A percentile compares a stretch with the other conserved stretches of the same genome.
Conservation (phyloP, 306 rosid species). For the Corylus heterophylla region DNA sequence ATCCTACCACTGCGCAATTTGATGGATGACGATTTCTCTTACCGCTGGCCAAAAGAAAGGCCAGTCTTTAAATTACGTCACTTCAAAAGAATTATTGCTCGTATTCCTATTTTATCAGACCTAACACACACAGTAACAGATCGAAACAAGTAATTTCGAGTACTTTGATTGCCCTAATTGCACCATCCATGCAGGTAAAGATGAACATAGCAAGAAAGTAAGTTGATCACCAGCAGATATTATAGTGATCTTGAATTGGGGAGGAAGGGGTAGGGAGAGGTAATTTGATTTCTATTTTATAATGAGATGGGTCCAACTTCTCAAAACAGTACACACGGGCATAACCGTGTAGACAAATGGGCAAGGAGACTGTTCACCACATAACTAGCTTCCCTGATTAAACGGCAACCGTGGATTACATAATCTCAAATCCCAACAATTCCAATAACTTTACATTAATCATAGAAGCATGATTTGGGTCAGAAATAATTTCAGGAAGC, state of each 20-base stretch:
- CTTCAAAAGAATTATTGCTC: too few relatives aligned
- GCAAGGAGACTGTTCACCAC: constrained; percentile 39
- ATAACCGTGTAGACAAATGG: constrained; percentile 38
- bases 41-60: neutral
- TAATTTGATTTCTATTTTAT: constrained; percentile 3
- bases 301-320: constrained; percentile 11
- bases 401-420: constrained; percentile 46
- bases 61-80: too few relatives aligned
- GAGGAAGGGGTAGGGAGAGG: neutral
- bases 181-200: too few relatives aligned
- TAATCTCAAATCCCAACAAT: constrained; percentile 35
- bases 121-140: too few relatives aligned
- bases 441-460: constrained; percentile 55
- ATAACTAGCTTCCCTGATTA: constrained; percentile 43
- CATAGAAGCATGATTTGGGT: constrained; percentile 46
- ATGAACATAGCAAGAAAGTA: too few relatives aligned
- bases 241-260: neutral
- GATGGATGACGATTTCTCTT: neutral
- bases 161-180: too few relatives aligned
- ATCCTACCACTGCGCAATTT: neutral
- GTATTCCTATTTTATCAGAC: too few relatives aligned
- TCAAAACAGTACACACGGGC: constrained; percentile 9
- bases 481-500: constrained; percentile 37
- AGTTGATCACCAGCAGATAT: too few relatives aligned
- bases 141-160: too few relatives aligned